Percentiles rank a stretch among this genome's conserved stretches.
Conservation (phyloP, 2,329 filamentous ascomycete species). For the Scopulariopsis brevicaulis region DNA sequence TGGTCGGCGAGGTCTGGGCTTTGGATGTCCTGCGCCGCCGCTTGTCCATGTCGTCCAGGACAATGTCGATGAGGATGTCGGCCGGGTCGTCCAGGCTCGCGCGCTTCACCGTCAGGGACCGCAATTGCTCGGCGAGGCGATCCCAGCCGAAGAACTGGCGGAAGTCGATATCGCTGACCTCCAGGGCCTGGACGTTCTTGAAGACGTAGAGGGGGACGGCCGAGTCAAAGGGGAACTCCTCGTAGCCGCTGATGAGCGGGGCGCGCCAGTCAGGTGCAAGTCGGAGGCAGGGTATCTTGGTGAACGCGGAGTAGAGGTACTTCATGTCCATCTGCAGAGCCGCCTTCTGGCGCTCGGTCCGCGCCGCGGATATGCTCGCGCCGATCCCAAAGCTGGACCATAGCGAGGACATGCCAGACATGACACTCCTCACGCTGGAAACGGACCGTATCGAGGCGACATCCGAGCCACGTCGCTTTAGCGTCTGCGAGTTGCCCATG, state of each 20-base stretch:
- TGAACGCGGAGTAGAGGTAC: constrained; percentile 96
- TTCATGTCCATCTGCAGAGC: constrained; percentile 79
- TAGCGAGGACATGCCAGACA: constrained; percentile 90
- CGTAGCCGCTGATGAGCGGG: constrained; percentile 80
- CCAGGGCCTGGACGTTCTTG: constrained; percentile 89
- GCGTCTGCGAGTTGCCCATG: constrained; percentile 69
- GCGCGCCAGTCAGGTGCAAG: constrained; percentile 90
- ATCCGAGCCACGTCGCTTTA: constrained; percentile 70
- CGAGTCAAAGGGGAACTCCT: constrained; percentile 96
- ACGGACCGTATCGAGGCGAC: constrained; percentile 89
- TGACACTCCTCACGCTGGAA: constrained; percentile 91
- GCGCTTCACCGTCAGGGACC: constrained; percentile 79
- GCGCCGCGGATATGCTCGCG: constrained; percentile 66
- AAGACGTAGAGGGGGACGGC: constrained; percentile 94
- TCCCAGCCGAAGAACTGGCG: constrained; percentile 98
- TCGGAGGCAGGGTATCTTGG: constrained; percentile 87
- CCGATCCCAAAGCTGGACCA: constrained; percentile 84
- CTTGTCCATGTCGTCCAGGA: constrained; percentile 93
- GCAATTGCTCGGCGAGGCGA: constrained; percentile 78
- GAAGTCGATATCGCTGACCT: constrained; percentile 93
- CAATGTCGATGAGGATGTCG: constrained; percentile 84
- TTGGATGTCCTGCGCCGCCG: constrained; percentile 81
- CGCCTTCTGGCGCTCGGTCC: constrained; percentile 82
- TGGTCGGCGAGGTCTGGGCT: constrained; percentile 66
- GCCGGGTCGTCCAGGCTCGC: constrained; percentile 81